Evolutionary conservation across 148 eudicot genomes (phyloP), one percentile per base, ranked within the genome.

Genomic region (Nepenthes gracilis): DNA sequence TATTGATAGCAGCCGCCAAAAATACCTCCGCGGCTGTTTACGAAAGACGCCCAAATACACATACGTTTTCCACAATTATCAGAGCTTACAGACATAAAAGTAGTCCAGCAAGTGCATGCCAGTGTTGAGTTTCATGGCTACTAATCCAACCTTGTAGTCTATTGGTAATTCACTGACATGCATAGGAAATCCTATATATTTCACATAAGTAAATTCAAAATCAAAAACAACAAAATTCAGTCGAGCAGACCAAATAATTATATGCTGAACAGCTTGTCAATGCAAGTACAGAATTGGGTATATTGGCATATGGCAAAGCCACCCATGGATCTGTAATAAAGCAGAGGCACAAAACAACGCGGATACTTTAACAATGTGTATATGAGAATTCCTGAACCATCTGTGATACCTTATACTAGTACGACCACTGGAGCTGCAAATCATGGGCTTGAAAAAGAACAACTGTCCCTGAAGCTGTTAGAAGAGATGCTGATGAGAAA

Each of bases 391-490:
- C 54, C 35, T 13, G 59, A 63, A 9, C 78, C 71, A 0, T 78
- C 78, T 57, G 65, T 79, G 5, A 72, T 77, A 64, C 75, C 83
- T 0, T 84, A 84, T 55, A 84, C 86, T 51, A 76, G 83, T 55
- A 77, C 81, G 84, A 81, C 81, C 61, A 72, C 81, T 55, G 80
- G 80, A 33, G 74, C 82, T 60, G 90, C 90, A 43, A 84, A 81
- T 55, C 78, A 76, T 2, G 90, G 90, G 38, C 74, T 77, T 37
- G 86, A 71, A 51, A 67, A 23, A 23, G 23, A 63, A 37, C 72
- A 63, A 37, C 72, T 76, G 10, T 74, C 90, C 2, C 63, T 81
- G 47, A 72, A 74, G 50, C 86, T 84, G 67, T 84, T 81, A 43
- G 70, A 73, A 33, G 90, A 81, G 65, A 84, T 84, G 86, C 67